phyloP scores from a whole-genome alignment of 352 stramenopile genomes.

The Globisporangium carolinianum region DNA sequence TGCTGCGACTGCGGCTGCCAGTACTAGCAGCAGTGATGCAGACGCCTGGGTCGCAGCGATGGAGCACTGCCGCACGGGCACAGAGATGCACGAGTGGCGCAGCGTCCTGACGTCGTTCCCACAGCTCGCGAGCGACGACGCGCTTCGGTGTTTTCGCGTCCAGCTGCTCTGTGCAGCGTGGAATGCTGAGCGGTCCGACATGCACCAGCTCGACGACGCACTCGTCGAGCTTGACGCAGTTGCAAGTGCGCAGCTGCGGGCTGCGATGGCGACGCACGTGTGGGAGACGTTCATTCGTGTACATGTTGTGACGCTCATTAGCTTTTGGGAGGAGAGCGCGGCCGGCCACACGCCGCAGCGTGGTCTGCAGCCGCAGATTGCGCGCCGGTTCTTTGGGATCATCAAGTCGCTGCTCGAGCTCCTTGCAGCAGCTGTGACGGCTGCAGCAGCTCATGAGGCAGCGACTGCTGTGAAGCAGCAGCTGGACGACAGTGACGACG shows the following conservation, averaged over 20 bases:
- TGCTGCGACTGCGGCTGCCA: slow-evolving; percentile 5
- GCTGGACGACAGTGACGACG: slow-evolving; percentile 8
- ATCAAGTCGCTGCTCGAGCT: slow-evolving; percentile 54
- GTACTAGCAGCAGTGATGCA: background rate
- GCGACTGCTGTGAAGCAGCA: background rate
- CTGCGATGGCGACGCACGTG: slow-evolving; percentile 62
- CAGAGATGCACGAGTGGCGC: slow-evolving; percentile 63
- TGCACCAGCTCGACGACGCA: slow-evolving; percentile 78
- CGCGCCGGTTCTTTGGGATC: slow-evolving; percentile 71
- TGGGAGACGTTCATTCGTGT: slow-evolving; percentile 81
- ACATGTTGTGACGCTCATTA: slow-evolving; percentile 74
- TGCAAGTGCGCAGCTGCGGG: slow-evolving; percentile 25
- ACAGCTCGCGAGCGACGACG: slow-evolving; percentile 50
- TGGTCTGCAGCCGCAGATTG: slow-evolving; percentile 68
- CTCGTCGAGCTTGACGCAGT: slow-evolving; percentile 56
- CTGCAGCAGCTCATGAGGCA: background rate
- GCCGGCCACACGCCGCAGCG: slow-evolving; percentile 54
- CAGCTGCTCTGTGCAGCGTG: slow-evolving; percentile 60
- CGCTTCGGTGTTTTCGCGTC: slow-evolving; percentile 63
- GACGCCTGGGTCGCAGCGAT: slow-evolving; percentile 59
- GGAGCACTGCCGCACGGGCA: slow-evolving; percentile 51
- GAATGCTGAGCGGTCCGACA: slow-evolving; percentile 77
- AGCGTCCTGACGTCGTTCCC: slow-evolving; percentile 48
- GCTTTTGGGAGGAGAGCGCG: slow-evolving; percentile 78
- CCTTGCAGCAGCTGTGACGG: slow-evolving; percentile 28